Percentiles rank a stretch among this genome's conserved stretches.
phyloP scores from a whole-genome alignment of 2,329 filamentous ascomycete genomes.

The Hymenoscyphus salicellus region DNA sequence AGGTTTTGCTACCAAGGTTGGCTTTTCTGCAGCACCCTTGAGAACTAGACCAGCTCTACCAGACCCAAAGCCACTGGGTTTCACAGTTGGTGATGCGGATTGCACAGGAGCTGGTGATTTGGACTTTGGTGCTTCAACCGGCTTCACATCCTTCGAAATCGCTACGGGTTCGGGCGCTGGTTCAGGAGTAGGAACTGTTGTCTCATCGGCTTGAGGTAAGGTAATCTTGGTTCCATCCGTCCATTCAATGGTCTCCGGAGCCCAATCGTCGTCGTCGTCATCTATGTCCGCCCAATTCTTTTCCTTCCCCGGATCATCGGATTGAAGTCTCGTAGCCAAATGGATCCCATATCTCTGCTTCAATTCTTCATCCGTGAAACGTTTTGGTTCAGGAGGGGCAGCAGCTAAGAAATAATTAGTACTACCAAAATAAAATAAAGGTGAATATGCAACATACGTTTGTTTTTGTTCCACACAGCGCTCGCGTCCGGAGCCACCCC shows the following conservation, averaged over 20 bases:
- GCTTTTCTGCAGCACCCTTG: slow-evolving; percentile 67
- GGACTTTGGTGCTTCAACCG: slow-evolving; percentile 28
- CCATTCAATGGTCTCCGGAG: slow-evolving; percentile 81
- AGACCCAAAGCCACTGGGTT: slow-evolving; percentile 34
- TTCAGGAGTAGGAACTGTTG: slow-evolving; percentile 30
- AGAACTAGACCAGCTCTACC: slow-evolving; percentile 57
- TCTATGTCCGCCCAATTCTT: slow-evolving; percentile 89
- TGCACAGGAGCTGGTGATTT: slow-evolving; percentile 34
- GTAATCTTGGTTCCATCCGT: slow-evolving; percentile 83
- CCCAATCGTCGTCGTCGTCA: slow-evolving; percentile 85
- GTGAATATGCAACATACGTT: slow-evolving; percentile 55
- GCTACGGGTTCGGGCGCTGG: slow-evolving; percentile 30
- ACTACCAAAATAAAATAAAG: slow-evolving; percentile 2
- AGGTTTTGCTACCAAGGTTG: slow-evolving; percentile 70
- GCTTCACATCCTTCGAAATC: slow-evolving; percentile 26
- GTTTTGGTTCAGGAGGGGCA: slow-evolving; percentile 69
- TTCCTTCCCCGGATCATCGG: slow-evolving; percentile 71
- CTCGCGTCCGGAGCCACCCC: slow-evolving; percentile 65
- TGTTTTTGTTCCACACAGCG: slow-evolving; percentile 86
- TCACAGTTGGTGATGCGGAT: slow-evolving; percentile 32
- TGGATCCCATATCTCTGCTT: slow-evolving; percentile 83
- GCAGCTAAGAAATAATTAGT: slow-evolving; percentile 46
- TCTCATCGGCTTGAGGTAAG: slow-evolving; percentile 60
- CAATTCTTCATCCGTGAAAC: slow-evolving; percentile 82
- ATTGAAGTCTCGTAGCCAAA: slow-evolving; percentile 72